Conservation (phyloP, 2,329 filamentous ascomycete genomes). For the Neonectria magnoliae region DNA sequence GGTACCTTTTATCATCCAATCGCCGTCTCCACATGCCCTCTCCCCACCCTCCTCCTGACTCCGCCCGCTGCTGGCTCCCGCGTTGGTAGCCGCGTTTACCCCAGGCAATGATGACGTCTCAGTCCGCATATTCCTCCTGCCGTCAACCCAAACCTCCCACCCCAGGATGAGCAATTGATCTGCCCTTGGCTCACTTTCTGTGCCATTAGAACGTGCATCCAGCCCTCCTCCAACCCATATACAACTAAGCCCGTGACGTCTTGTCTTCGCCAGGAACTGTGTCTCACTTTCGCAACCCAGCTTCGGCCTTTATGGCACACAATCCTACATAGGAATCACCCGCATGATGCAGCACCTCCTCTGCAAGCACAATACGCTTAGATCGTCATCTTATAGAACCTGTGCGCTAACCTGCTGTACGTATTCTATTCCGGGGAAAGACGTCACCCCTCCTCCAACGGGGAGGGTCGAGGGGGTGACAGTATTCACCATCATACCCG, state of each 20-base stretch:
- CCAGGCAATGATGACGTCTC: constrained; percentile 27
- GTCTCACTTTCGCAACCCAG: constrained; percentile 23
- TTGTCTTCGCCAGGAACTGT: constrained; percentile 14
- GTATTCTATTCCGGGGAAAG: constrained; percentile 42
- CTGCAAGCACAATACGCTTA: constrained; percentile 19
- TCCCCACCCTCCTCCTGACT: constrained; percentile 32
- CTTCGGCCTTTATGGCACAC: constrained; percentile 14
- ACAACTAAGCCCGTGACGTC: constrained; percentile 17
- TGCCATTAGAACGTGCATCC: constrained; percentile 26
- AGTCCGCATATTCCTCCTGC: constrained; percentile 9
- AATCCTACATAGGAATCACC: constrained; percentile 22
- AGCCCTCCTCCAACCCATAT: constrained; percentile 16
- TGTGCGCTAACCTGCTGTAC: constrained; percentile 37
- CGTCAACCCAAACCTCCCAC: constrained; percentile 18
- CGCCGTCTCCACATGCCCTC: constrained; percentile 14
- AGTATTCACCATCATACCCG: constrained; percentile 41
- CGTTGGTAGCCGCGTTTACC: constrained; percentile 33
- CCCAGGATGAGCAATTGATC: constrained; percentile 32
- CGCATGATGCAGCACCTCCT: constrained; percentile 14
- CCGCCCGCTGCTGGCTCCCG: constrained; percentile 23
- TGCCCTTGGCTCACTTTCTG: constrained; percentile 26
- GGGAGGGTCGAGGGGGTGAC: constrained; percentile 39
- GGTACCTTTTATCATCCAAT: constrained; percentile 32
- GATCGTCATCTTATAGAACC: constrained; percentile 28
- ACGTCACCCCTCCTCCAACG: constrained; percentile 38